These are phyloP conservation scores for Zymoseptoria ardabiliae DNA, from an alignment of 2,329 filamentous ascomycete species.

Conservation along the genomic window DNA sequence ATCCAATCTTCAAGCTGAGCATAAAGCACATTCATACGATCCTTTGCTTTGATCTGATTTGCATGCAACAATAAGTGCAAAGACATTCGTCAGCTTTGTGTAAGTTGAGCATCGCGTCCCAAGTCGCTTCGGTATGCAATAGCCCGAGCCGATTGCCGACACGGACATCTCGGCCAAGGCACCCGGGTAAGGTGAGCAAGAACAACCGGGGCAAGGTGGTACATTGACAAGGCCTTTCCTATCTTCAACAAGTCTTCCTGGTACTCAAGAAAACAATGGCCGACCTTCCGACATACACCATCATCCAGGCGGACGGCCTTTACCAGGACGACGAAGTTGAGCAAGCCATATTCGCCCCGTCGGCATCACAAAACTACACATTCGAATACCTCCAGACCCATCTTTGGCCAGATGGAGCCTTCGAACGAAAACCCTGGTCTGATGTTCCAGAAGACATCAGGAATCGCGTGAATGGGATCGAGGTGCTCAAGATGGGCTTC, in stretches of 20 bases:
- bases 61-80: no score
- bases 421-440: constrained; percentile 23
- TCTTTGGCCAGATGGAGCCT: constrained; percentile 19
- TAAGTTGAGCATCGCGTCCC: neutral
- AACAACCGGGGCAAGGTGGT: neutral
- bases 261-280: neutral
- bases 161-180: neutral
- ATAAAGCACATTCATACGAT: no score
- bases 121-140: neutral
- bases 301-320: constrained; percentile 26
- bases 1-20: no score
- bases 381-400: constrained; percentile 19
- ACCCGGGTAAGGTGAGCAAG: neutral
- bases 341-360: constrained; percentile 23
- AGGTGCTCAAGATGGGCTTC: constrained; percentile 25
- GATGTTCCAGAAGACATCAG: constrained; percentile 23
- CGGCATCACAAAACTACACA: constrained; percentile 19
- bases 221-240: neutral
- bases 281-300: constrained; percentile 22
- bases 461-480: constrained; percentile 23
- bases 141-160: neutral
- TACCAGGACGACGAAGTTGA: constrained; percentile 23
- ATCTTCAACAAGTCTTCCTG: neutral
- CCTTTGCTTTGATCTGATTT: no score
- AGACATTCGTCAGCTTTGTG: neutral